Conservation (phyloP, 2,329 filamentous ascomycete genomes). For the Fusarium cyanostomum region DNA sequence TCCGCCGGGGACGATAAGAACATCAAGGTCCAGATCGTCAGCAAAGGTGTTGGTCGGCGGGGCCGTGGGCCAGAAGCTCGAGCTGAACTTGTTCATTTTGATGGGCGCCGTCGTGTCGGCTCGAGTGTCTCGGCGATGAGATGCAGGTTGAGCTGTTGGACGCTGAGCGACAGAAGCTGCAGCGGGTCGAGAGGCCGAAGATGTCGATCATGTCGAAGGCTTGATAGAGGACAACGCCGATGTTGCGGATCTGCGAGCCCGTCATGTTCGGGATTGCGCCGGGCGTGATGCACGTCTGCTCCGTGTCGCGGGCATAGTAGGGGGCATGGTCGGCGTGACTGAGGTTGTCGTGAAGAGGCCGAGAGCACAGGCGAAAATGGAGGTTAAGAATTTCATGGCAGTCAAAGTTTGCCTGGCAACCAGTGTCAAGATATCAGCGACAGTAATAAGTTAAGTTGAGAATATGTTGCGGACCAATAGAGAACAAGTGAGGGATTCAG, state of each 20-base stretch:
- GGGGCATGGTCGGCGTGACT: not conserved
- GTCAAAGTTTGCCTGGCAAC: not conserved
- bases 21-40: conserved; percentile 59
- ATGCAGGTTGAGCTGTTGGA: conserved; percentile 51
- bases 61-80: conserved; percentile 49
- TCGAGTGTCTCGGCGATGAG: conserved; percentile 54
- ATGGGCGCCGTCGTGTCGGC: conserved; percentile 50
- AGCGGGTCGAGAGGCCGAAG: conserved; percentile 58
- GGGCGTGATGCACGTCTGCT: conserved; percentile 34
- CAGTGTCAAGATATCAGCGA: conserved; percentile 2
- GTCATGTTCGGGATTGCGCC: conserved; percentile 33
- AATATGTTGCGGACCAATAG: too few species aligned
- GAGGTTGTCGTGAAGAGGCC: conserved; percentile 12
- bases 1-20: conserved; percentile 74
- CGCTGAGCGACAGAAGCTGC: conserved; percentile 50
- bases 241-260: conserved; percentile 43
- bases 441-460: too few species aligned
- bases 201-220: conserved; percentile 57
- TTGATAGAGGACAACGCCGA: conserved; percentile 56
- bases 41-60: conserved; percentile 62
- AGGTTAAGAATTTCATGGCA: conserved; percentile 35
- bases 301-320: not conserved
- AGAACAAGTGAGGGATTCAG: not conserved
- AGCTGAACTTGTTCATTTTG: conserved; percentile 47
- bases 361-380: conserved; percentile 14